Base-by-base conservation (phyloP, 495 filamentous ascomycete genomes). In the Astrothelium subdiscretum region DNA sequence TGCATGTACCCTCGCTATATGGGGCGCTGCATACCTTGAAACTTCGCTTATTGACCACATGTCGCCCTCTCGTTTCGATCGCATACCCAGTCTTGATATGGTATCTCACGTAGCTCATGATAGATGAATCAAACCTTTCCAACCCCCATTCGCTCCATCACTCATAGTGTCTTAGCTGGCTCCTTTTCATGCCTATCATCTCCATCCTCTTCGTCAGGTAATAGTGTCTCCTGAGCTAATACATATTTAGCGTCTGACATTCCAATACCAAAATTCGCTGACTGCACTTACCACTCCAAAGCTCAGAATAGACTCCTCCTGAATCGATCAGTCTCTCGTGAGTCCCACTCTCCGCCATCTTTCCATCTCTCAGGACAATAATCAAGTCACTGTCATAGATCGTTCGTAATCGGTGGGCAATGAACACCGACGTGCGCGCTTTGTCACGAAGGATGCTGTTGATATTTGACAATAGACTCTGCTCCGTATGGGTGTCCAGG, bases 1-100 rank as follows among this genome's bases (percentile, higher is more conserved):
- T 90, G 84, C 67, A 76, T 99, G 73, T 99, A 97, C 69, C 92
- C 95, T 57, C 85, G 94, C 60, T 99, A 90, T 78, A 95, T 91
- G 68, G 89, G 90, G 59, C 85, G 94, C 63, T 97, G 94, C 81
- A 95, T 88, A 65, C 94, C 95, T 60, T 97, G 75, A 78, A 59
- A 1, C 1, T 11, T 11, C 31, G 31, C 35, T 54, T 10, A 54
- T 54, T 54, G 40, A 43, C 40, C 12, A 43, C 40, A 43, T 43
- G 40, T 43, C n/a, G n/a, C n/a, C n/a, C n/a, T n/a, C n/a, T n/a
- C n/a, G n/a, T n/a, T n/a, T n/a, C n/a, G n/a, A n/a, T n/a, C n/a
- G n/a, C n/a, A n/a, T n/a, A n/a, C n/a, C n/a, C n/a, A n/a, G 35
- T 38, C 15, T 15, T 15, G 15, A 15, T 15, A 38, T 38, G 35